Evolutionary conservation across 345 rosid genomes (phyloP), one percentile per base, ranked within the genome.

Genomic region (Rhodomyrtus tomentosa): DNA sequence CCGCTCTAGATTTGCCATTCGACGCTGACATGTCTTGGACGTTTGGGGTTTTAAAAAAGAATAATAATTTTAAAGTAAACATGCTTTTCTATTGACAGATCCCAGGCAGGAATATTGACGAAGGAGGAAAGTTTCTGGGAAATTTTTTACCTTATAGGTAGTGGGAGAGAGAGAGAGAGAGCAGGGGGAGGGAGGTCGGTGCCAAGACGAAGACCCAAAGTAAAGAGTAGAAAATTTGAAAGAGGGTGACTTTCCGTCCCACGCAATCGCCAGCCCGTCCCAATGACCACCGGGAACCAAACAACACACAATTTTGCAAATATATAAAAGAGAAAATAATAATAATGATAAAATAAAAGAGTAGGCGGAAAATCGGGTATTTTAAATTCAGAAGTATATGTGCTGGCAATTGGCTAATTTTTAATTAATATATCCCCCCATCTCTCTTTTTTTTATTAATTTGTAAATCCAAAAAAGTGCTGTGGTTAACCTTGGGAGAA

Each of bases 181-280:
- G n/a, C n/a, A 81, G 24, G 24, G 74, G n/a, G 54, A 55, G 81
- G 4, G 29, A 20, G 59, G 88, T 88, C 89, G 85, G 88, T 81
- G 86, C 85, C 74, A 81, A 59, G 55, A 54, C 25, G 85, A 80
- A 51, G 82, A 84, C 55, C 83, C 56, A 18, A 22, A 49, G 13
- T n/a, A 25, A 50, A 13, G 45, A 51, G 80, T 14, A 50, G 42
- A 38, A 68, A n/a, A 54, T 50, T 72, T 48, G 74, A 52, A 54
- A 9, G 83, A 51, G n/a, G 24, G 79, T 40, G 87, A 82, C 89
- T 88, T 88, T 87, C 88, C 92, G 88, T 88, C 91, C 91, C 85
- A 87, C 89, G 89, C 90, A 87, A 87, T 73, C 21, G 82, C 82
- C 22, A 59, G n/a, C 68, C 83, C 53, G 15, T 29, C 21, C 74